A percentile compares a stretch with the other conserved stretches of the same genome.
phyloP scores from a whole-genome alignment of 1,139 yeast genomes.

The Hemisphaericaspora xylofermentans region DNA sequence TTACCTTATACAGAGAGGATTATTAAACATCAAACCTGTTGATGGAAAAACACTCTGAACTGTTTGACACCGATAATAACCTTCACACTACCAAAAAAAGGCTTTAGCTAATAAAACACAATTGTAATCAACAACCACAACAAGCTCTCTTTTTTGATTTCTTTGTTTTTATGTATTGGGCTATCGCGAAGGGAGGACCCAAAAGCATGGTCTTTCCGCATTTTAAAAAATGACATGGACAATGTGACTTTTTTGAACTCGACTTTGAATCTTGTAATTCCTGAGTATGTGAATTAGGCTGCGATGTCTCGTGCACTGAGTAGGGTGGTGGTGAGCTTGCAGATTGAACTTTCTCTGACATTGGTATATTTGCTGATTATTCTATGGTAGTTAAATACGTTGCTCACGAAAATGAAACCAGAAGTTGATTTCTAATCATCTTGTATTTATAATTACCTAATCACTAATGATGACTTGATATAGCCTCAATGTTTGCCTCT shows the following conservation, averaged over 20 bases:
- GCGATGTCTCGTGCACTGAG: neutral
- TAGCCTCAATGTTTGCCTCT: too few species aligned
- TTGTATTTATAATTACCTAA: neutral
- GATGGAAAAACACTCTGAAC: too few species aligned
- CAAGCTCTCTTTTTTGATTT: slow-evolving; percentile 3
- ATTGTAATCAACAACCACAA: slow-evolving; percentile 7
- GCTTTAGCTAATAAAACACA: too few species aligned
- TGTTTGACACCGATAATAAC: too few species aligned
- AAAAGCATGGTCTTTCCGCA: neutral
- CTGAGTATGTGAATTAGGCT: too few species aligned
- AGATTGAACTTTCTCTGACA: neutral
- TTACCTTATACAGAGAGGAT: too few species aligned
- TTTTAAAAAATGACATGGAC: neutral
- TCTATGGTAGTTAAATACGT: neutral
- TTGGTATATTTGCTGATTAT: neutral
- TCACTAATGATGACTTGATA: neutral
- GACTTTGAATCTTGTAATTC: too few species aligned
- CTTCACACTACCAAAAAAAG: too few species aligned
- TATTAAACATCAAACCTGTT: too few species aligned
- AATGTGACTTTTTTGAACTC: neutral
- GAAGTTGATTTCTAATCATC: neutral
- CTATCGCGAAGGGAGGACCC: neutral
- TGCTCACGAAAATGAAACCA: too few species aligned
- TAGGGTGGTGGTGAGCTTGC: neutral
- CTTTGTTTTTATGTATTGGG: neutral